Base-by-base conservation (phyloP, 768 basidiomycete genomes). In the Boletus vinaceobasis region DNA sequence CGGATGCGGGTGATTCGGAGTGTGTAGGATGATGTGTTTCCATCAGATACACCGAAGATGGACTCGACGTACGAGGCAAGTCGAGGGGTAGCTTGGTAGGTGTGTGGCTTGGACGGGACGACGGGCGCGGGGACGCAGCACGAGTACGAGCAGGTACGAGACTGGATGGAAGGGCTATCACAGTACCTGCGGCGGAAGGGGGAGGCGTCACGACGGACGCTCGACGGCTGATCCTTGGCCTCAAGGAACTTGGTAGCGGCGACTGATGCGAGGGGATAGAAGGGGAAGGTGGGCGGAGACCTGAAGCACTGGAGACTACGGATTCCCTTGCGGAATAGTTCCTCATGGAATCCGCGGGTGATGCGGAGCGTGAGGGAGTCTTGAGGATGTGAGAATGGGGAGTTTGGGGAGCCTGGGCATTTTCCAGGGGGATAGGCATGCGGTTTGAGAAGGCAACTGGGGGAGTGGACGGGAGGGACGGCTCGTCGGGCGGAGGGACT, bases 151-250 rank as follows among this genome's bases (percentile, higher is more conserved):
- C 48, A 43, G 60, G 67, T 50, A 65, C 39, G 47, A 69, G 67
- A 44, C 62, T 64, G n/a, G 62, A 49, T n/a, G 66, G 60, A 54
- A 64, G 35, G 13, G 56, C 52, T 9, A 62, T 60, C 1, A 65
- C 58, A 15, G 56, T 36, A 13, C 51, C 36, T 14, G 74, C 61
- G 10, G 62, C 53, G 15, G 65, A 74, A 53, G 70, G 69, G 9
- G 71, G 70, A 10, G 69, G 52, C 27, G 75, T 71, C 19, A 75
- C 74, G 56, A 79, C 76, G 10, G 79, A 78, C 10, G 80, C 81
- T 14, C 75, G 73, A 45, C 78, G 73, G 11, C 48, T 64, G 46
- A 68, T 61, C 15, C 75, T 65, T 9, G 75, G 72, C 48, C 75
- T 64, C 44, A 76, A 48, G 7, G 73, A 61, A 35, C 65, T 68